A percentile compares a stretch with the other conserved stretches of the same genome.
Conservation (phyloP, 208 protist genomes). For the Wallacemonas sp. region DNA sequence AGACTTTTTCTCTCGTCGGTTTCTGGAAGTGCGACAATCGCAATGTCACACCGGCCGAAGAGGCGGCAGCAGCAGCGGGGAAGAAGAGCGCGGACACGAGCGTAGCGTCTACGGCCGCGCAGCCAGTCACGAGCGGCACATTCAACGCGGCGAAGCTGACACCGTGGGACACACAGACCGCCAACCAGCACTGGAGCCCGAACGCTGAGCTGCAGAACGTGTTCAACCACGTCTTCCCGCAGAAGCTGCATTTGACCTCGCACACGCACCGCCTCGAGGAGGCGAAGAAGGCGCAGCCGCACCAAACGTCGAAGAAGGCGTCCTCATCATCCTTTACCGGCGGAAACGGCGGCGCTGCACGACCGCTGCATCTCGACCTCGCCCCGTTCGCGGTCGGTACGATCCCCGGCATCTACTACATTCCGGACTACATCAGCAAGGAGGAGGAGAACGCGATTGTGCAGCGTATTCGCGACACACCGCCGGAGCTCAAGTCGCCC, state of each 20-base stretch:
- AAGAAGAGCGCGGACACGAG: not conserved
- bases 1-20: conserved; percentile 76
- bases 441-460: conserved; percentile 81
- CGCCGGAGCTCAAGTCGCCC: conserved; percentile 75
- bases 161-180: conserved; percentile 45
- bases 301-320: no score
- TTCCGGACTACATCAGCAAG: conserved; percentile 84
- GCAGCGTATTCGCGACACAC: conserved; percentile 54
- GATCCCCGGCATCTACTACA: conserved; percentile 85
- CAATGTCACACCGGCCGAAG: conserved; percentile 12
- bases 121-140: conserved; percentile 32
- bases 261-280: conserved; percentile 45
- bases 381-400: conserved; percentile 62
- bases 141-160: conserved; percentile 89
- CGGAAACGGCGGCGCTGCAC: no score
- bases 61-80: not conserved
- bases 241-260: conserved; percentile 52
- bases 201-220: conserved; percentile 56
- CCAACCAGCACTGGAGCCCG: conserved; percentile 51
- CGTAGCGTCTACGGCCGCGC: not conserved
- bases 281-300: not conserved
- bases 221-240: conserved; percentile 76
- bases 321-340: no score
- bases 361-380: conserved; percentile 59
- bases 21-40: conserved; percentile 57